phyloP scores from a whole-genome alignment of 306 rosid species.

The Delonix regia region DNA sequence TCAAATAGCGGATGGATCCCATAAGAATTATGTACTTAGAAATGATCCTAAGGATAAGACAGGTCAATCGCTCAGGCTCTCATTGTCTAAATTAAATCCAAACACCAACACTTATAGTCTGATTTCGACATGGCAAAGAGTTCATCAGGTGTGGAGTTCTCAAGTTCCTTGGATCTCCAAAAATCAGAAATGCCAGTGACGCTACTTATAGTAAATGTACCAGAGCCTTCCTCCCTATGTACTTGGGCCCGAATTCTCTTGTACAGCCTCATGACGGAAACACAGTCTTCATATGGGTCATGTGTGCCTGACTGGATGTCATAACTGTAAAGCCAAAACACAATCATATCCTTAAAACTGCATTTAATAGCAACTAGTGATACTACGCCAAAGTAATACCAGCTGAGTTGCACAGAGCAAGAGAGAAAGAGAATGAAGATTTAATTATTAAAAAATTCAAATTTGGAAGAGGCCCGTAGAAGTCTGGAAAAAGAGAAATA shows the following conservation, averaged over 20 bases:
- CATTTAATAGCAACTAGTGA: constrained; percentile 18
- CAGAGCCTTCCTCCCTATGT: constrained; percentile 46
- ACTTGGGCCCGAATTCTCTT: constrained; percentile 64
- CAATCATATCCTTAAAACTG: constrained; percentile 14
- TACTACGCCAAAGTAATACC: not conserved
- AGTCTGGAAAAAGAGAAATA: not conserved
- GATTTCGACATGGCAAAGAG: constrained; percentile 65
- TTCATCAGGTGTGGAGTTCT: constrained; percentile 61
- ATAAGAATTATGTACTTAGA: not conserved
- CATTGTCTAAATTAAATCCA: constrained; percentile 52
- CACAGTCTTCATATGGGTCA: constrained; percentile 74
- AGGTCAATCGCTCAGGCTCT: constrained; percentile 28
- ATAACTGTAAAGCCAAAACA: constrained; percentile 62
- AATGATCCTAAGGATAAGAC: not conserved
- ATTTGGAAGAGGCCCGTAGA: not conserved
- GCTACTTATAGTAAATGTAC: constrained; percentile 25
- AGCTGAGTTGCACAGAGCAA: constrained; percentile 7
- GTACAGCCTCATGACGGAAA: constrained; percentile 77
- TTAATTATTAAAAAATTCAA: constrained; percentile 12
- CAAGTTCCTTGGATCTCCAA: constrained; percentile 51
- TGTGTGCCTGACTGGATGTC: constrained; percentile 66
- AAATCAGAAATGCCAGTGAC: constrained; percentile 29
- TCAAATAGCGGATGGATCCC: too few relatives aligned
- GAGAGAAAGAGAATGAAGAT: not conserved
- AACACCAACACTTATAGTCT: constrained; percentile 82